These are phyloP conservation scores for Ganoderma meredithae DNA, from an alignment of 1,284 basidiomycete species.

Conservation along the genomic window DNA sequence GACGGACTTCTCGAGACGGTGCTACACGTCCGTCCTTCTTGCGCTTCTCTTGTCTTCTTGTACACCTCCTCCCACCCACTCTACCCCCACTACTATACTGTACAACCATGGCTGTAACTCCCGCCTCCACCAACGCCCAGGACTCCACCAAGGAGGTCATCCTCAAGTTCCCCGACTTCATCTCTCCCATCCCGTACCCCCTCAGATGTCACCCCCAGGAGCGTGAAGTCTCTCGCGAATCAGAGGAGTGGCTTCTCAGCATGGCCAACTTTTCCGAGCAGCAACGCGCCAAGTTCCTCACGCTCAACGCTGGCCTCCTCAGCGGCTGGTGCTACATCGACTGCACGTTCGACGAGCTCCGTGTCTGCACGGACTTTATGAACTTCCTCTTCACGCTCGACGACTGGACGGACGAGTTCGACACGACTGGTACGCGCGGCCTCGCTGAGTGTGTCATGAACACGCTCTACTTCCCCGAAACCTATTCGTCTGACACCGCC, in stretches of 20 bases:
- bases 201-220: constrained; percentile 33
- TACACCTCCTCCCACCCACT: constrained; percentile 14
- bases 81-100: constrained; percentile 19
- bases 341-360: constrained; percentile 40
- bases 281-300: constrained; percentile 35
- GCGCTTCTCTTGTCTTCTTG: constrained; percentile 27
- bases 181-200: constrained; percentile 34
- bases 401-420: constrained; percentile 41
- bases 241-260: constrained; percentile 36
- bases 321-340: constrained; percentile 41
- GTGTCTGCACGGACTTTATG: constrained; percentile 44
- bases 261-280: constrained; percentile 37
- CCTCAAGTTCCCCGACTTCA: constrained; percentile 34
- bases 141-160: constrained; percentile 21
- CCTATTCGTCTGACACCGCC: constrained; percentile 32
- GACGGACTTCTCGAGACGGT: constrained; percentile 18
- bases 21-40: constrained; percentile 28
- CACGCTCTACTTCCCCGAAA: constrained; percentile 38
- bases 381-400: constrained; percentile 46
- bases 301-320: constrained; percentile 37
- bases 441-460: constrained; percentile 44
- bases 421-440: constrained; percentile 43
- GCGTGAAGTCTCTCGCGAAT: constrained; percentile 33
- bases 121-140: constrained; percentile 2
- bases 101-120: constrained; percentile 31